phyloP scores from a whole-genome alignment of 2,329 filamentous ascomycete genomes.

The Atkinsonella hypoxylon region DNA sequence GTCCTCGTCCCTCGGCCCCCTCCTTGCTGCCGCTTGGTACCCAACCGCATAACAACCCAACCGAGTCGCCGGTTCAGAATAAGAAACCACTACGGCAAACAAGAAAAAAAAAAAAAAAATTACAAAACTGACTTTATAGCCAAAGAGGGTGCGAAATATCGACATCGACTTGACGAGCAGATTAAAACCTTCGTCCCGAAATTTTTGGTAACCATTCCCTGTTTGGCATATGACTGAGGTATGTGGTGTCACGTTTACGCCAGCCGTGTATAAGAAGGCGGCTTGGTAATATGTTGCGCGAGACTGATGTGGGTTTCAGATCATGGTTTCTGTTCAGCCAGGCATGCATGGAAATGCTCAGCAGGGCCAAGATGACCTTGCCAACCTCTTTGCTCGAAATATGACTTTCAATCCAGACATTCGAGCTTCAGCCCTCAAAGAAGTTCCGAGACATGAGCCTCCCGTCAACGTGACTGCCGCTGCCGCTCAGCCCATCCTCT shows the following conservation, averaged over 20 bases:
- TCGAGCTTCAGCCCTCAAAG: constrained; percentile 11
- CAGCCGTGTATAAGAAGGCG: neutral
- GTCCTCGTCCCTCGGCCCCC: neutral
- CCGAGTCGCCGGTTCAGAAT: constrained; percentile 3
- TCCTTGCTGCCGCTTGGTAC: constrained; percentile 8
- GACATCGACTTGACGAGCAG: neutral
- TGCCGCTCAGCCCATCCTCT: constrained; percentile 41
- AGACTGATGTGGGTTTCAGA: constrained; percentile 8
- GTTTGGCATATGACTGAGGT: constrained; percentile 1
- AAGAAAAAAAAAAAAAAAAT: neutral
- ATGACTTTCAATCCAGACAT: constrained; percentile 48
- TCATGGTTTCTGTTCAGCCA: constrained; percentile 25
- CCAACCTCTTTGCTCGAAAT: constrained; percentile 66
- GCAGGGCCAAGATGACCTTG: constrained; percentile 70
- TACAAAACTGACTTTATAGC: neutral
- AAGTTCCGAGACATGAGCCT: constrained; percentile 20
- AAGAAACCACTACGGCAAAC: neutral
- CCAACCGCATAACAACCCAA: constrained; percentile 10
- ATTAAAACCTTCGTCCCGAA: neutral
- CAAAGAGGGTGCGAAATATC: neutral
- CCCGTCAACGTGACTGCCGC: constrained; percentile 14
- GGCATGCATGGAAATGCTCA: constrained; percentile 19
- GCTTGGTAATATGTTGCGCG: neutral
- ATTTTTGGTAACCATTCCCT: no score
- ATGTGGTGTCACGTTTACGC: neutral